These are phyloP conservation scores for Solanum tacnaense DNA, from an alignment of 257 asterid species.

Conservation along the genomic window DNA sequence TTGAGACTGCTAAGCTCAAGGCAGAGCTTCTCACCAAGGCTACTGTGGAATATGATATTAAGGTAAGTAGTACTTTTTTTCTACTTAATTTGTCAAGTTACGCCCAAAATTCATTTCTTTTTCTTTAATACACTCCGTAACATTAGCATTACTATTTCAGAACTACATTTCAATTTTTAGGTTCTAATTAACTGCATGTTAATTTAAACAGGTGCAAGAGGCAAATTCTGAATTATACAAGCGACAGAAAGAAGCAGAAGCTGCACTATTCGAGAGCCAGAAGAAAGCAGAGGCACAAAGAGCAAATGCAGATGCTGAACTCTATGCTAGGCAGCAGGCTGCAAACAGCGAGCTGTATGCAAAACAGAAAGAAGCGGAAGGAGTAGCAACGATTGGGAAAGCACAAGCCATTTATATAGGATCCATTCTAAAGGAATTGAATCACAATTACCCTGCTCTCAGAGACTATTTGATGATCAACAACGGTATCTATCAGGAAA, in stretches of 20 bases:
- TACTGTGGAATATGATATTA: conserved; percentile 4
- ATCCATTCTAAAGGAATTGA: neutral
- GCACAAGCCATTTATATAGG: neutral
- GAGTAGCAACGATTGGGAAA: conserved; percentile 1
- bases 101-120: neutral
- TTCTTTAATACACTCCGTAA: no score
- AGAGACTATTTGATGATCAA: conserved; percentile 9
- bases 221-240: conserved; percentile 1
- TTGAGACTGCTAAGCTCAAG: conserved; percentile 5
- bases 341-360: conserved; percentile 1
- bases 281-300: conserved; percentile 6
- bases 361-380: conserved; percentile 3
- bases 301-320: conserved; percentile 1
- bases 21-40: conserved; percentile 8
- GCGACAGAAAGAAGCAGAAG: conserved; percentile 6
- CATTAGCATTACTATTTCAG: no score
- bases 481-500: neutral
- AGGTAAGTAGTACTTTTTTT: neutral
- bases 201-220: conserved; percentile 7
- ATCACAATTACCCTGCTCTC: neutral
- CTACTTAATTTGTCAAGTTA: no score
- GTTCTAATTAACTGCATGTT: no score
- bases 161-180: no score
- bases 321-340: neutral
- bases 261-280: neutral